Evolutionary conservation across 2,329 filamentous ascomycete species (phyloP), one percentile per base, ranked within the genome.

Genomic region (Scleromitrula shiraiana): DNA sequence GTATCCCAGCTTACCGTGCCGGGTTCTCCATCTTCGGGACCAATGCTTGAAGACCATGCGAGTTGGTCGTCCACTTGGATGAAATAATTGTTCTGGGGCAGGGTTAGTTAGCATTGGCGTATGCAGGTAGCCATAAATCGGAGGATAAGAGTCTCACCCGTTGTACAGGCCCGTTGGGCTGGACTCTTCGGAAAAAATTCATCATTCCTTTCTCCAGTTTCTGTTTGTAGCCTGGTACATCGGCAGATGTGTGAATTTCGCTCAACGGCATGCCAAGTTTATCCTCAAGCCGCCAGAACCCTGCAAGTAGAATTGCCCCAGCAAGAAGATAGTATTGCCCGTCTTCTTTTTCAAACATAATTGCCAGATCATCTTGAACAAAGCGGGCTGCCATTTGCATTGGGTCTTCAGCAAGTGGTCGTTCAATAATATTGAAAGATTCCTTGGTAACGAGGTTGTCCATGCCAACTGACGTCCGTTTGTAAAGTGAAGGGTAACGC

Each of bases 231-330:
- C 82, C 80, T 0, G 86, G 85, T 0, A 95, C 88, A 53, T 85
- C 73, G 38, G 83, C 88, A 0, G 77, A 81, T 0, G 82, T 88
- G 66, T 94, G 88, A 57, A 95, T 90, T 48, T 90, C 81, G 0
- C 79, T 81, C 6, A 94, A 69, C 1, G 76, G 72, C 86, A 93
- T 90, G 20, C 84, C 83, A 60, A 83, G 78, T 66, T 95, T 94
- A 62, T 94, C 87, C 48, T 79, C 72, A 1, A 94, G 71, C 2
- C 85, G 77, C 88, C 88, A 94, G 71, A 94, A 94, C 0, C 88
- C 88, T 0, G 88, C 76, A 0, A 94, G 73, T 2, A 93, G 71
- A 49, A 93, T 81, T 0, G 83, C 75, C 0, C 86, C 88, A 0
- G 85, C 85, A 1, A 89, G 75, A 0, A 94, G 76, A 63, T 89